Base-by-base conservation (phyloP, 495 filamentous ascomycete genomes). In the Amorphotheca resinae region DNA sequence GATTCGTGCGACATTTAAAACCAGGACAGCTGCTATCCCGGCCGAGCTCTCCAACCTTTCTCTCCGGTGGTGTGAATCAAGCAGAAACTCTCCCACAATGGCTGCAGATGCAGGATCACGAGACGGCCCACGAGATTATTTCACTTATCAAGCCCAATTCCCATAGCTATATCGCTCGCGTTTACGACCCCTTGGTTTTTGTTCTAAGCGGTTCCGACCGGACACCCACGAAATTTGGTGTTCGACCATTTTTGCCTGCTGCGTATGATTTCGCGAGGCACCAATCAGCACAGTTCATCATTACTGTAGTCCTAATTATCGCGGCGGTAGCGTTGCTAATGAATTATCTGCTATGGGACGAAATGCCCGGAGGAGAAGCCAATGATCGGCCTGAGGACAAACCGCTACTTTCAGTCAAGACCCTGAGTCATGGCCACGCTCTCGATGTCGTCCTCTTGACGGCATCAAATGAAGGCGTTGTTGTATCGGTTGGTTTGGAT, bases 51-150 rank as follows among this genome's bases (percentile, higher is more conserved):
- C 46, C 42, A 33, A 54, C 12, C 42, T 43, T 39, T 9, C 41
- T 51, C 52, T 64, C 30, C 58, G 58, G 62, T 9, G 66, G 70
- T 33, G 69, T 84, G 42, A 74, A 84, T 47, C 77, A 81, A 50
- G 77, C 77, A 7, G 64, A 80, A 31, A 78, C 76, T 26, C 79
- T 79, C 5, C 74, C 70, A 7, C 73, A 79, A 18, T 86, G 81
- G 81, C 63, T 86, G 25, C 65, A 69, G 14, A 65, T 83, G 46
- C 81, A 86, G 60, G 81, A 84, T 45, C 76, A 82, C 50, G 72
- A 82, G 45, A 84, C 81, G 0, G 79, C 78, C 6, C 70, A 69
- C 38, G 81, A 86, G 49, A 64, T 84, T 11, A 80, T 86, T 53
- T 65, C 68, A 18, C 64, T 80, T 7, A 66, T 83, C 48, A 84